Percentiles rank a stretch among this genome's conserved stretches.
These are phyloP conservation scores for Medicago truncatula DNA, from an alignment of 306 rosid genomes.

Conservation along the genomic window MtrunA17r5.0-ANR NC_053042.1:36858001-36858500, in stretches of 20 bases:
- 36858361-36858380: not conserved
- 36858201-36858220: slow-evolving; percentile 82
- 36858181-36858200: slow-evolving; percentile 67
- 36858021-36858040: slow-evolving; percentile 20
- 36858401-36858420: slow-evolving; percentile 57
- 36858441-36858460: slow-evolving; percentile 69
- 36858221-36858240: slow-evolving; percentile 77
- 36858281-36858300: slow-evolving; percentile 56
- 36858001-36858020: not conserved
- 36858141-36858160: not conserved
- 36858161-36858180: slow-evolving; percentile 53
- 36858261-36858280: slow-evolving; percentile 83
- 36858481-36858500: slow-evolving; percentile 80
- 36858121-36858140: not conserved
- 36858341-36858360: not conserved
- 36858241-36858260: slow-evolving; percentile 73
- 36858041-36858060: slow-evolving; percentile 73
- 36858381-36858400: not conserved
- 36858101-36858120: slow-evolving; percentile 61
- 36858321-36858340: not conserved
- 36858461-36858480: slow-evolving; percentile 71
- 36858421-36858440: slow-evolving; percentile 53
- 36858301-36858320: not conserved
- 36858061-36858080: slow-evolving; percentile 62
- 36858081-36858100: slow-evolving; percentile 82